Evolutionary conservation across 352 stramenopile species (phyloP), one percentile per base, ranked within the genome.

Genomic region (Phytopythium sindhum): DNA sequence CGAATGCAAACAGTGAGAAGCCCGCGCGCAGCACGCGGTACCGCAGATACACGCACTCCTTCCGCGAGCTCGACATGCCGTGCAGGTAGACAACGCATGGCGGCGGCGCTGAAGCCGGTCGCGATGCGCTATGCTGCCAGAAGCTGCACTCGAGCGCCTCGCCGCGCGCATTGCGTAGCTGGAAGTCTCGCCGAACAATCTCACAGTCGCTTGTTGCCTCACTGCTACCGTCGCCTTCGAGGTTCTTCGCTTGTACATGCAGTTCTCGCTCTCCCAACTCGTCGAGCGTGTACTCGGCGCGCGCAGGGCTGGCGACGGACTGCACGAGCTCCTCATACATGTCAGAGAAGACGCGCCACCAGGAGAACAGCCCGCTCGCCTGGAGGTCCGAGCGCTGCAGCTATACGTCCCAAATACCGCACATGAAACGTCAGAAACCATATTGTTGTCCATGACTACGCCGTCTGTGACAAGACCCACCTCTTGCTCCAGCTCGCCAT

Each of bases 61-160:
- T 86, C 1, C 84, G 70, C 1, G 84, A 93, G 23, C 80, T 90
- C 28, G 84, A 93, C 74, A 93, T 82, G 24, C 84, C 84, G 59
- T 93, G 84, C 39, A 93, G 68, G 61, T 91, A 93, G 19, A 93
- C 53, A 31, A 93, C 79, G 44, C 84, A 93, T 28, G 84, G 82
- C 21, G 68, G 55, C 8, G 71, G 61, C 7, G 35, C 29, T 15
- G 39, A 23, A 1, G 2, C 26, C 8, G 51, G 11, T 3, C 24
- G n/a, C 24, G 55, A 42, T 7, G 39, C 50, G 42, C 53, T 73
- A 11, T 69, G 66, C n/a, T 60, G 71, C 84, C 84, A 93, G 60
- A 93, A 88, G 42, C 80, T 90, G 66, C 84, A 93, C 48, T 78
- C 73, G 51, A 93, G 75, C n/a, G 53, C 52, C 47, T 93, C 77